These are phyloP conservation scores for Skeletonema marinoi DNA, from an alignment of 108 stramenopile genomes.

Conservation along the genomic window DNA sequence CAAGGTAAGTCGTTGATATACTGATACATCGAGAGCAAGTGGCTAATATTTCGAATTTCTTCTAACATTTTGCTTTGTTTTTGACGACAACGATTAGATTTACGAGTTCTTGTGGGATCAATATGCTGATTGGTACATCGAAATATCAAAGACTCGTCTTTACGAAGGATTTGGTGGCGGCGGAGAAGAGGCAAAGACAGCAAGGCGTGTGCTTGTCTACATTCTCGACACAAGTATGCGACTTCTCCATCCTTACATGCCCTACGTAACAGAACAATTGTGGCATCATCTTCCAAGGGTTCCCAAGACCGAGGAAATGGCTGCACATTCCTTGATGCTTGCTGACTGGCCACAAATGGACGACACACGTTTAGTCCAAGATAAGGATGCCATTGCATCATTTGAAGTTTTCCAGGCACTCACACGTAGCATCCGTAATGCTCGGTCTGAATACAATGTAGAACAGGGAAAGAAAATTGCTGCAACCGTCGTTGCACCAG, in stretches of 20 bases:
- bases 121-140: slow-evolving; percentile 97
- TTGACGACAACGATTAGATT: slow-evolving; percentile 19
- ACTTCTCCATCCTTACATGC: slow-evolving; percentile 98
- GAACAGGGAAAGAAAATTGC: slow-evolving; percentile 87
- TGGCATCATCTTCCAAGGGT: slow-evolving; percentile 95
- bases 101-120: slow-evolving; percentile 98
- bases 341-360: slow-evolving; percentile 92
- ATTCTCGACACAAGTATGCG: slow-evolving; percentile 92
- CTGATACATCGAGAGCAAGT: background rate
- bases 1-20: slow-evolving; percentile 43
- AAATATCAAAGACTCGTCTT: slow-evolving; percentile 89
- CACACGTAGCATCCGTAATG: slow-evolving; percentile 90
- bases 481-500: slow-evolving; percentile 73
- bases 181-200: slow-evolving; percentile 72
- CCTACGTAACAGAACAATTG: slow-evolving; percentile 96
- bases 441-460: slow-evolving; percentile 90
- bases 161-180: slow-evolving; percentile 87
- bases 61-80: background rate
- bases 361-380: slow-evolving; percentile 65
- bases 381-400: slow-evolving; percentile 58
- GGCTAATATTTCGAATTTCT: background rate
- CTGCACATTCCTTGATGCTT: slow-evolving; percentile 81
- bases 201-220: slow-evolving; percentile 92
- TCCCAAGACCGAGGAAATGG: slow-evolving; percentile 42
- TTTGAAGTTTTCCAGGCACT: slow-evolving; percentile 90